Percentiles rank a stretch among this genome's conserved stretches.
Evolutionary conservation across 1,284 basidiomycete species (phyloP).

Genomic region (Meripilus lineatus): DNA sequence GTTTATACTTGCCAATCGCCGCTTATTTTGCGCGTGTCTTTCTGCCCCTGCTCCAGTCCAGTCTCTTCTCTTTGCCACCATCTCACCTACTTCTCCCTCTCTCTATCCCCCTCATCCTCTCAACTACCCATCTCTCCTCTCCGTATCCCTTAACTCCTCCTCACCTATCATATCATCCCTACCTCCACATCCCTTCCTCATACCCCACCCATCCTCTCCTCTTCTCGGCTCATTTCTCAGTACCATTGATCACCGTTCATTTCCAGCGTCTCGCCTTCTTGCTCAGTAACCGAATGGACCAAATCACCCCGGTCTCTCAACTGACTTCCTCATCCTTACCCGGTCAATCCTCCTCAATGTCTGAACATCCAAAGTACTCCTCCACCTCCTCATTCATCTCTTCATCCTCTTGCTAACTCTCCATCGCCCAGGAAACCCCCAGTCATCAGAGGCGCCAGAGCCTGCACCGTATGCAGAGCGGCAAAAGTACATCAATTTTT

Average conservation of each 20-base stretch:
- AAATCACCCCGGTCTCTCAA: slow-evolving; percentile 2
- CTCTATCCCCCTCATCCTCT: slow-evolving; percentile 6
- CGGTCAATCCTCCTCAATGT: neutral
- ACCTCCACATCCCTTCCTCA: neutral
- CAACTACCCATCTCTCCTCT: slow-evolving; percentile 4
- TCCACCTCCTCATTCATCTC: slow-evolving; percentile 3
- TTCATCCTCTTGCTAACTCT: slow-evolving; percentile 4
- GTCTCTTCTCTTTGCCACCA: slow-evolving; percentile 1
- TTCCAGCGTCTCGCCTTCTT: slow-evolving; percentile 1
- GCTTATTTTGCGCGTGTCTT: too few relatives aligned
- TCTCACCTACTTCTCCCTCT: neutral
- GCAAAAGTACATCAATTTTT: slow-evolving; percentile 58
- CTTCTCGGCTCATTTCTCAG: neutral
- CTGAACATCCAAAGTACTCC: slow-evolving; percentile 10
- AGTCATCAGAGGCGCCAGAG: slow-evolving; percentile 67
- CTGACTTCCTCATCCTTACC: neutral
- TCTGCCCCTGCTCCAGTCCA: slow-evolving; percentile 25
- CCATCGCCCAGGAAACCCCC: slow-evolving; percentile 40
- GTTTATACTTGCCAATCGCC: neutral
- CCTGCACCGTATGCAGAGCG: slow-evolving; percentile 75
- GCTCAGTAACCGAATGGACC: neutral
- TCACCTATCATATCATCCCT: neutral
- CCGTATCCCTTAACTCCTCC: slow-evolving; percentile 5
- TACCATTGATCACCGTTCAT: neutral
- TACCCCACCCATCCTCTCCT: neutral